A percentile compares a stretch with the other conserved stretches of the same genome.
Conservation (phyloP, 768 basidiomycete genomes). For the Hydnomerulius pinastri region DNA sequence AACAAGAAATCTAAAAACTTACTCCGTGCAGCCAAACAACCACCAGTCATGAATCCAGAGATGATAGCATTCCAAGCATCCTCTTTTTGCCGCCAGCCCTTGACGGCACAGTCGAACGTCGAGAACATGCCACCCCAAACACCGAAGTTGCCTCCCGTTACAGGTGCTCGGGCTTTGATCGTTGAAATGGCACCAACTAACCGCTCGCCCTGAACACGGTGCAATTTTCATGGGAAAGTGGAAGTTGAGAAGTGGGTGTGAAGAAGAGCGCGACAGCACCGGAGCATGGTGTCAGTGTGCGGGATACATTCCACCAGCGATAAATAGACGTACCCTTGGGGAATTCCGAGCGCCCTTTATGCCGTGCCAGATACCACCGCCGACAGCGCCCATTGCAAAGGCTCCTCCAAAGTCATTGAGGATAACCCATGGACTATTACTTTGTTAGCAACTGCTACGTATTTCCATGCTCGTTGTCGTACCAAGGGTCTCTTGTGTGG, state of each 20-base stretch:
- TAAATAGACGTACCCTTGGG: conserved; percentile 65
- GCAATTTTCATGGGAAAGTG: background rate
- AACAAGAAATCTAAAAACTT: conserved; percentile 36
- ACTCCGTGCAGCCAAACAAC: conserved; percentile 93
- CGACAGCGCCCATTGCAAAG: conserved; percentile 97
- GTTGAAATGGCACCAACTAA: conserved; percentile 92
- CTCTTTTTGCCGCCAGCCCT: conserved; percentile 95
- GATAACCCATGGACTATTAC: conserved; percentile 90
- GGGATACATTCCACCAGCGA: background rate
- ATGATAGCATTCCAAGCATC: conserved; percentile 99
- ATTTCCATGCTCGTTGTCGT: conserved; percentile 20
- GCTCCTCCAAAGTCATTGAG: conserved; percentile 98
- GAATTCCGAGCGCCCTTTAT: conserved; percentile 98
- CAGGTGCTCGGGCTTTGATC: conserved; percentile 97
- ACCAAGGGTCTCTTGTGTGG: conserved; percentile 95
- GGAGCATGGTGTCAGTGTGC: background rate
- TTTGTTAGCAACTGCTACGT: conserved; percentile 2
- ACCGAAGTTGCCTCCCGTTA: conserved; percentile 96
- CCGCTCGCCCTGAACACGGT: conserved; percentile 75
- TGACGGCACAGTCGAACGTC: conserved; percentile 97
- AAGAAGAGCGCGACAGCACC: background rate
- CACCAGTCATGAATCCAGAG: conserved; percentile 98
- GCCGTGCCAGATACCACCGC: conserved; percentile 98
- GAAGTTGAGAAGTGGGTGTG: background rate
- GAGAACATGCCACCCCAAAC: conserved; percentile 99